Percentiles rank a stretch among this genome's conserved stretches.
These are phyloP conservation scores for Galerina marginata DNA, from an alignment of 768 basidiomycete genomes.

Conservation along the genomic window DNA sequence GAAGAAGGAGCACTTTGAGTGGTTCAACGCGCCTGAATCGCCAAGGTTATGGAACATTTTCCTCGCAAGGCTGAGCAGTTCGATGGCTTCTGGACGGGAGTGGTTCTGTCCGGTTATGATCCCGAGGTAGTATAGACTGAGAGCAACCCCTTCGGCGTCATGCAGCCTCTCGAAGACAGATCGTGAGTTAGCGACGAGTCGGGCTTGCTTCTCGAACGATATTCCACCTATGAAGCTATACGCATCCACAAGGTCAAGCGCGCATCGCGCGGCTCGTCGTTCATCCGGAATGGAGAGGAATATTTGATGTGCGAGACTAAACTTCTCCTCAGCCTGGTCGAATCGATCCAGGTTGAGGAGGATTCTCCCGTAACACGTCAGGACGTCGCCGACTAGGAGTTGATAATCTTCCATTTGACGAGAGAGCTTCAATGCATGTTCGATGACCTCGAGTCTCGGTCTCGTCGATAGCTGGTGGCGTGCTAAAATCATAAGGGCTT, in stretches of 20 bases:
- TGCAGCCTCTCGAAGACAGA: background rate
- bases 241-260: background rate
- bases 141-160: background rate
- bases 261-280: background rate
- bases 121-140: background rate
- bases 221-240: no score
- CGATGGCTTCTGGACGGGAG: background rate
- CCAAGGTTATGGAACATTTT: background rate
- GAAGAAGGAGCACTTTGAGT: background rate
- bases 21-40: background rate
- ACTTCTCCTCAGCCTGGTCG: background rate
- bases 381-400: background rate
- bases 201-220: background rate
- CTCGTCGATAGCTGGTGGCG: background rate
- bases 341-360: background rate
- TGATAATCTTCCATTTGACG: background rate
- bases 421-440: background rate
- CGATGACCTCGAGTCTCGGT: background rate
- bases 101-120: background rate
- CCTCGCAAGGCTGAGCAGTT: background rate
- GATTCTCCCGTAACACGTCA: background rate
- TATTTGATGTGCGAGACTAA: background rate
- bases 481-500: background rate
- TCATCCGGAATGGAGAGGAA: background rate
- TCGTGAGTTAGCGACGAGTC: background rate